These are phyloP conservation scores for Lachancea waltii DNA, from an alignment of 805 yeast species.

Conservation along the genomic window DNA sequence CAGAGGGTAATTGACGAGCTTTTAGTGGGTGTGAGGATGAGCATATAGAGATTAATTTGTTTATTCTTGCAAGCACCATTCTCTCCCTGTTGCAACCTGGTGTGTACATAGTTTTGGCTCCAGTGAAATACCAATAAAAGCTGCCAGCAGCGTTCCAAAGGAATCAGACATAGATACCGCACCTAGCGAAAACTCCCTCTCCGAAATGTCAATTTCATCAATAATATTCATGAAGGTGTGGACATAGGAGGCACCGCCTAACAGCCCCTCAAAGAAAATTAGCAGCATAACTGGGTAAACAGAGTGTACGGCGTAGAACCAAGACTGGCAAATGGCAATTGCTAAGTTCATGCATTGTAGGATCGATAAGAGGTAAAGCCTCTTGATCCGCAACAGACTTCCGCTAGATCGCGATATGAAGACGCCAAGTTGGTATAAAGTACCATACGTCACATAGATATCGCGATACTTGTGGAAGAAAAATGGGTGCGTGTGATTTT, in stretches of 20 bases:
- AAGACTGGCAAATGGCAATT: constrained; percentile 57
- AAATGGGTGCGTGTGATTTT: constrained; percentile 31
- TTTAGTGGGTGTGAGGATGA: constrained; percentile 33
- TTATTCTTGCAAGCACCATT: constrained; percentile 59
- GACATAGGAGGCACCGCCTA: constrained; percentile 88
- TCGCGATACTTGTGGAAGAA: constrained; percentile 74
- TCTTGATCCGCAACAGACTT: constrained; percentile 49
- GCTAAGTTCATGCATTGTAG: constrained; percentile 62
- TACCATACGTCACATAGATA: constrained; percentile 85
- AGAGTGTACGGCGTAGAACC: constrained; percentile 47
- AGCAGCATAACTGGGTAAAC: constrained; percentile 58
- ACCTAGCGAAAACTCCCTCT: constrained; percentile 76
- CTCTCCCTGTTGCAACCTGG: constrained; percentile 67
- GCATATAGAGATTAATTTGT: constrained; percentile 18
- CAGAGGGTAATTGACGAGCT: constrained; percentile 55
- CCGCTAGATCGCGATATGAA: constrained; percentile 86
- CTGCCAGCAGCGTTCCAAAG: constrained; percentile 79
- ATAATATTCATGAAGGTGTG: constrained; percentile 78
- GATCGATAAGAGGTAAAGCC: constrained; percentile 54
- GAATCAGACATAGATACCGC: constrained; percentile 80
- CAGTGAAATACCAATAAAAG: constrained; percentile 62
- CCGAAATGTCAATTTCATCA: constrained; percentile 44
- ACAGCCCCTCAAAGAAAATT: constrained; percentile 78
- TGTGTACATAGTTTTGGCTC: constrained; percentile 67
- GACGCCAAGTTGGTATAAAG: constrained; percentile 87